phyloP scores from a whole-genome alignment of 768 basidiomycete species.

The Russula ochroleuca region DNA sequence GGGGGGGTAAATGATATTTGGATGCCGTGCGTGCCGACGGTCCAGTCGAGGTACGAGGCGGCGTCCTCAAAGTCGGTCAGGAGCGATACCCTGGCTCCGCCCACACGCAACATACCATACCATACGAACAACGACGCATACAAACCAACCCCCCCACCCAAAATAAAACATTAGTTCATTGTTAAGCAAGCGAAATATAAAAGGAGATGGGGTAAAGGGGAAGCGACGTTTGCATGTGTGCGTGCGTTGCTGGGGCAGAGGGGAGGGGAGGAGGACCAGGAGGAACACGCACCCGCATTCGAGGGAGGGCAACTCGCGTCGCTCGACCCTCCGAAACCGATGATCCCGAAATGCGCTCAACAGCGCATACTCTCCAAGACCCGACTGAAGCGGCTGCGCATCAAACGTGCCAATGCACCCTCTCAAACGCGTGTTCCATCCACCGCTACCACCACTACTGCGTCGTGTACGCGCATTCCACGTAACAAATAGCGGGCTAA shows the following conservation, averaged over 20 bases:
- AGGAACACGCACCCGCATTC: slow-evolving; percentile 73
- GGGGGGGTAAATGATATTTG: slow-evolving; percentile 84
- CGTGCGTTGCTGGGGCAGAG: neutral
- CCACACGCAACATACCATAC: slow-evolving; percentile 4
- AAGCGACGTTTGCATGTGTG: too few relatives aligned
- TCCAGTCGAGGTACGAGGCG: slow-evolving; percentile 87
- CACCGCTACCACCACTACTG: slow-evolving; percentile 24
- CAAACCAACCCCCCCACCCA: neutral
- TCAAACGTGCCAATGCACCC: slow-evolving; percentile 97
- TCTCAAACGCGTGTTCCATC: slow-evolving; percentile 50
- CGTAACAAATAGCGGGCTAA: slow-evolving; percentile 91
- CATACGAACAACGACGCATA: neutral
- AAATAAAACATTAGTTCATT: neutral
- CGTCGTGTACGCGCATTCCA: slow-evolving; percentile 74
- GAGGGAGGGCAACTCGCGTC: slow-evolving; percentile 69
- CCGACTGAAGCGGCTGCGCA: slow-evolving; percentile 64
- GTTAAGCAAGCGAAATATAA: neutral
- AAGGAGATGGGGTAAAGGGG: neutral
- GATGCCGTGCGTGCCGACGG: slow-evolving; percentile 87
- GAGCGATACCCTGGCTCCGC: slow-evolving; percentile 67
- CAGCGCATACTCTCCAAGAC: slow-evolving; percentile 85
- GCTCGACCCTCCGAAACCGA: slow-evolving; percentile 77
- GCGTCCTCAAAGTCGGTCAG: slow-evolving; percentile 91
- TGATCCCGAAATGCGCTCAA: slow-evolving; percentile 87
- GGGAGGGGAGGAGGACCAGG: slow-evolving; percentile 10